phyloP scores from a whole-genome alignment of 805 yeast species.

The Candida boidinii region DNA sequence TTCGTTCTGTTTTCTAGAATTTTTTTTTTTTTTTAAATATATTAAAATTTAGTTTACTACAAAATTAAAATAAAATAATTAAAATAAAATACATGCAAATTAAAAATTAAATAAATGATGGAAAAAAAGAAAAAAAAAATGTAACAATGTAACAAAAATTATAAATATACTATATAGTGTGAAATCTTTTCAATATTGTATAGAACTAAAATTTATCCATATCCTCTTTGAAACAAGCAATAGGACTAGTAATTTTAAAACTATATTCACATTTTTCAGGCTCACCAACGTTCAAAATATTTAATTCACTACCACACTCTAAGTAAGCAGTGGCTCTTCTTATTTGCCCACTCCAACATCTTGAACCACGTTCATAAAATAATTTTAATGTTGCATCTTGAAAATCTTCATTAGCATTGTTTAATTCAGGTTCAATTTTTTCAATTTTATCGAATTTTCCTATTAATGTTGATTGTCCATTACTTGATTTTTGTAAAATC shows the following conservation, averaged over 20 bases:
- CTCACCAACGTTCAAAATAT: slow-evolving; percentile 64
- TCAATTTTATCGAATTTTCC: slow-evolving; percentile 30
- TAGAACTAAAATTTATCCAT: not conserved
- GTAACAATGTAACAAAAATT: not conserved
- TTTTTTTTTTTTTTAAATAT: not conserved
- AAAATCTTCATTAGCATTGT: slow-evolving; percentile 2
- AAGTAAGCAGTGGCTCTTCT: slow-evolving; percentile 61
- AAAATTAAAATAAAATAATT: not conserved
- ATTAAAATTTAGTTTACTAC: not conserved
- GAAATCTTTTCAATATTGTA: not conserved
- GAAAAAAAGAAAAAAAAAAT: not conserved
- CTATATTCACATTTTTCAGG: slow-evolving; percentile 82
- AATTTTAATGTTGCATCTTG: slow-evolving; percentile 9
- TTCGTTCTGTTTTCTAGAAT: not conserved
- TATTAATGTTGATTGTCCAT: slow-evolving; percentile 37
- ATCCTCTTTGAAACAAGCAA: slow-evolving; percentile 29
- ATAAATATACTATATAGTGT: too few species aligned
- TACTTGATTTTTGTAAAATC: slow-evolving; percentile 43
- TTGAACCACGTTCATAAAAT: slow-evolving; percentile 52
- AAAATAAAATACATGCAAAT: not conserved
- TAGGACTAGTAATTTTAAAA: slow-evolving; percentile 39
- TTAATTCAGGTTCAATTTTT: slow-evolving; percentile 1
- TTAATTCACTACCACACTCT: slow-evolving; percentile 54
- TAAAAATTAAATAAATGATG: not conserved
- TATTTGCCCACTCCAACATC: slow-evolving; percentile 92